Conservation (phyloP, 2,329 filamentous ascomycete species). For the Paramyrothecium sp. region DNA sequence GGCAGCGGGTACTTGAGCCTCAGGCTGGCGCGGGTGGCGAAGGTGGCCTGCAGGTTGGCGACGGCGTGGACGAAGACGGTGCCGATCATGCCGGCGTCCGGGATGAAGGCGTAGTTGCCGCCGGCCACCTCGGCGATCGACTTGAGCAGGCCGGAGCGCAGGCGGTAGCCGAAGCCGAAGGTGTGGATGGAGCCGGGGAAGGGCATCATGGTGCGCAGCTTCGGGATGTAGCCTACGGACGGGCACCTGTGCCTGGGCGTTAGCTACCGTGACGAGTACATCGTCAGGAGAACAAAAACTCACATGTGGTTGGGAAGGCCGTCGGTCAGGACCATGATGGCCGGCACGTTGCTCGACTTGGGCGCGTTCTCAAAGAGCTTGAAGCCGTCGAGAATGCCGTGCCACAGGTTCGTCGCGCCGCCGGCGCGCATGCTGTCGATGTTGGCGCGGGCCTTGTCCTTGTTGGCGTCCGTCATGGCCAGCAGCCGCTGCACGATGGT, state of each 20-base stretch:
- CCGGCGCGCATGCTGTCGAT: constrained; percentile 40
- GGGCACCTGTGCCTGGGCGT: constrained; percentile 35
- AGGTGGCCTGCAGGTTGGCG: constrained; percentile 60
- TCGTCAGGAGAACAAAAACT: constrained; percentile 5
- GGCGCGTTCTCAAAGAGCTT: constrained; percentile 38
- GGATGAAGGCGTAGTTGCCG: constrained; percentile 61
- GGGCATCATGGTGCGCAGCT: constrained; percentile 39
- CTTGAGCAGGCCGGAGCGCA: constrained; percentile 50
- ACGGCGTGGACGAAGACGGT: constrained; percentile 63
- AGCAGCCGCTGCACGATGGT: constrained; percentile 43
- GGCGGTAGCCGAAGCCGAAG: constrained; percentile 33
- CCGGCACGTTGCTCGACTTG: constrained; percentile 38
- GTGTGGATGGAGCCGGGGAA: constrained; percentile 41
- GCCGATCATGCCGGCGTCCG: constrained; percentile 61
- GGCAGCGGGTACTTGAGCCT: constrained; percentile 34
- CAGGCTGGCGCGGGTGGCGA: constrained; percentile 45
- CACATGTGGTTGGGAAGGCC: constrained; percentile 54
- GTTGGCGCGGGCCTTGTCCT: constrained; percentile 35
- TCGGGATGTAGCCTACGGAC: constrained; percentile 51
- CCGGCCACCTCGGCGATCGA: constrained; percentile 56
- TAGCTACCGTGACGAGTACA: neutral
- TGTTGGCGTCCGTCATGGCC: constrained; percentile 45
- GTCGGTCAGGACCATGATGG: constrained; percentile 54
- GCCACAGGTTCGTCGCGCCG: constrained; percentile 55
- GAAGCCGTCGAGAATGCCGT: constrained; percentile 51